Conservation (phyloP, 306 rosid genomes). For the Lathyrus tuberosus region DNA sequence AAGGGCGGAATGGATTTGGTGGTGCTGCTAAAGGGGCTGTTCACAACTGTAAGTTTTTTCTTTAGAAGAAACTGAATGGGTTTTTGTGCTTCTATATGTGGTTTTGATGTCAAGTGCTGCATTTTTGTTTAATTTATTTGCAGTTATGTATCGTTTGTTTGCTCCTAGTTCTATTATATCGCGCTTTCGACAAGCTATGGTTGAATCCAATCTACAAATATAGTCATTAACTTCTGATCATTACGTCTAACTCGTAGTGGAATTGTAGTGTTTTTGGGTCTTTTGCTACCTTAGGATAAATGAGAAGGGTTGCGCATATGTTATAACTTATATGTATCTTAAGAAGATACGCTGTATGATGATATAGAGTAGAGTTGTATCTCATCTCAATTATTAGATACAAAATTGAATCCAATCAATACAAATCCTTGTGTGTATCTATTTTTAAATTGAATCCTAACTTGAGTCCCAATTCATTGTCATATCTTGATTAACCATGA, state of each 20-base stretch:
- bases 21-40: constrained; percentile 33
- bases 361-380: neutral
- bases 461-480: too few relatives aligned
- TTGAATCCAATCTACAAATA: neutral
- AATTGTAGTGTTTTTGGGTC: constrained; percentile 6
- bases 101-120: constrained; percentile 33
- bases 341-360: neutral
- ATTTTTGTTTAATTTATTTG: constrained; percentile 4
- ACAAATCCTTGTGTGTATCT: neutral
- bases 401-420: neutral
- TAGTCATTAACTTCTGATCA: neutral
- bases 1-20: constrained; percentile 47
- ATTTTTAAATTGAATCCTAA: neutral
- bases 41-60: constrained; percentile 47
- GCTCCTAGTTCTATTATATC: constrained; percentile 15
- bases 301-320: neutral
- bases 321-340: neutral
- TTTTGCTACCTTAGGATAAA: constrained; percentile 10
- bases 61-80: neutral
- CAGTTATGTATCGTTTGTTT: constrained; percentile 13
- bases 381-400: neutral
- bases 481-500: neutral
- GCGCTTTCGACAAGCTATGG: constrained; percentile 6
- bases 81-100: neutral
- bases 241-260: constrained; percentile 11